Conservation (phyloP, 306 rosid species). For the Argentina anserina region DNA sequence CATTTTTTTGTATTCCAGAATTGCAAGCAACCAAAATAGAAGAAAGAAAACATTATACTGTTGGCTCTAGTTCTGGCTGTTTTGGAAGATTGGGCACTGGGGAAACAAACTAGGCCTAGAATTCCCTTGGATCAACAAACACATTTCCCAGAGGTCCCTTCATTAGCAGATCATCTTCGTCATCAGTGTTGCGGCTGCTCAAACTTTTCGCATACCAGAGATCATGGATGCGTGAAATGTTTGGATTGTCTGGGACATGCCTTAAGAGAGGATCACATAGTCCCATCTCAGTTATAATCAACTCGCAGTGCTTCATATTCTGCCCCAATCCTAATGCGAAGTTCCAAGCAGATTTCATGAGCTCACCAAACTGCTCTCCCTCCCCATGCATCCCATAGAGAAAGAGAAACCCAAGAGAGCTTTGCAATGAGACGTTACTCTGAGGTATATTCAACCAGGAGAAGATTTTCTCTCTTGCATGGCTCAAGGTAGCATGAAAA, state of each 20-base stretch:
- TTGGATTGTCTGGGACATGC: conserved; percentile 40
- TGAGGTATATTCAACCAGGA: conserved; percentile 50
- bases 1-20: background rate
- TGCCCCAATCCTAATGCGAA: conserved; percentile 54
- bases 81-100: background rate
- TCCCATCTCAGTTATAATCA: conserved; percentile 42
- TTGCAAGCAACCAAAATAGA: background rate
- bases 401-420: conserved; percentile 45
- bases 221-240: conserved; percentile 57
- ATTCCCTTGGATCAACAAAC: conserved; percentile 76
- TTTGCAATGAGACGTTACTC: conserved; percentile 23
- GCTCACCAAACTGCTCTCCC: conserved; percentile 57
- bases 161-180: conserved; percentile 31
- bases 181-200: conserved; percentile 19
- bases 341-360: conserved; percentile 55
- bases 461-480: conserved; percentile 50
- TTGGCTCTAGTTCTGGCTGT: background rate
- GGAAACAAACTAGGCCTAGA: conserved; percentile 26
- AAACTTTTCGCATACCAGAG: conserved; percentile 56
- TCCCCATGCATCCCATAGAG: conserved; percentile 67
- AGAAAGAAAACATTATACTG: background rate
- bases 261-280: conserved; percentile 51
- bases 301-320: conserved; percentile 36
- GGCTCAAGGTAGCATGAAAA: conserved; percentile 39
- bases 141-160: conserved; percentile 51